phyloP scores from a whole-genome alignment of 805 yeast genomes.

The Debaryomyces tyrocola region DNA sequence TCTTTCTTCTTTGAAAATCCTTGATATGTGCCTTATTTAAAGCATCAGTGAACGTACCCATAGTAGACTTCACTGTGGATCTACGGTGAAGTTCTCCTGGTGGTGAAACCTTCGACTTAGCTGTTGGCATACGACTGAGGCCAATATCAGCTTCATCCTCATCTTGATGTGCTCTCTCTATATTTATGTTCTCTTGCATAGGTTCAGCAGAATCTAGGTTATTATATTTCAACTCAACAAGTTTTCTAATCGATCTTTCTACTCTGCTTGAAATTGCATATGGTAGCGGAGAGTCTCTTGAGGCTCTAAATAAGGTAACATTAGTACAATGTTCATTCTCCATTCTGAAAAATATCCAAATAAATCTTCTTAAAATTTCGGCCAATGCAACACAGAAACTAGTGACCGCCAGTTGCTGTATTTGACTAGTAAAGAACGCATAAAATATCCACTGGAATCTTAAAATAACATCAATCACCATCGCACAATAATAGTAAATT shows the following conservation, averaged over 20 bases:
- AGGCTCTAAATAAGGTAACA: conserved; percentile 80
- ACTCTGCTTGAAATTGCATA: conserved; percentile 49
- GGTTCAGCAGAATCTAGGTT: not conserved
- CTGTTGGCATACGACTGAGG: conserved; percentile 4
- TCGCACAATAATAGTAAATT: conserved; percentile 61
- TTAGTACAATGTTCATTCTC: conserved; percentile 96
- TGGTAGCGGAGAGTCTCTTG: conserved; percentile 85
- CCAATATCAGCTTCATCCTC: conserved; percentile 15
- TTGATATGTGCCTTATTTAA: conserved; percentile 78
- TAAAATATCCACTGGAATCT: conserved; percentile 94
- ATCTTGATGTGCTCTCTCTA: not conserved
- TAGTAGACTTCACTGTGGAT: conserved; percentile 35
- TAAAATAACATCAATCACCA: conserved; percentile 67
- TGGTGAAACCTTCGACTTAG: not conserved
- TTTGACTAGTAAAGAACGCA: conserved; percentile 69
- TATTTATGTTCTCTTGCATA: not conserved
- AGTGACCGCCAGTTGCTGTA: conserved; percentile 85
- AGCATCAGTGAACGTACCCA: conserved; percentile 50
- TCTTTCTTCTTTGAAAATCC: conserved; percentile 74
- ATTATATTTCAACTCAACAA: conserved; percentile 33
- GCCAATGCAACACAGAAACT: conserved; percentile 82
- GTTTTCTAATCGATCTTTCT: conserved; percentile 33
- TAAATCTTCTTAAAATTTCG: conserved; percentile 76
- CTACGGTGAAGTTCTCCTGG: conserved; percentile 15
- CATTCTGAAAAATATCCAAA: conserved; percentile 91